Evolutionary conservation across 306 rosid genomes (phyloP), one percentile per base, ranked within the genome.

Genomic region (Crotalaria pallida): DNA sequence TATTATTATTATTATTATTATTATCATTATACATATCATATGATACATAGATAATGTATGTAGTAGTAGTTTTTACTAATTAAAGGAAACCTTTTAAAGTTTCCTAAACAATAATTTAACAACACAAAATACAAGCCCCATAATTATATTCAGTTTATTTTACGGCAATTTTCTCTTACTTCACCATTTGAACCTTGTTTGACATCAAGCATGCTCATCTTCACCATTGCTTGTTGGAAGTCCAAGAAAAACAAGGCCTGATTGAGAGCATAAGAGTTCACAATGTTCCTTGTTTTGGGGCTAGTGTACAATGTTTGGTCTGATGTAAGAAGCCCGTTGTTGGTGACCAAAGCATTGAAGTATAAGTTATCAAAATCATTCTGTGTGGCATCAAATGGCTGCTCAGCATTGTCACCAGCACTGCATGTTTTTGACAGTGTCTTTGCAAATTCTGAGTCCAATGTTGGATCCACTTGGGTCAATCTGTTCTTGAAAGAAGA

Each of bases 191-290:
- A 83, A 3, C 83, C 86, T 15, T 85, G 70, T 78, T 89, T 89
- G 18, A 87, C 88, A 60, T 86, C 88, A 1, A 92, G 92, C 38
- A 16, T 0, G 29, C 96, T 77, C 98, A 89, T 86, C 73, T 92
- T 92, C 44, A 87, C 76, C 87, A 89, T 82, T 2, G 98, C 92
- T 16, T 48, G 81, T 33, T 86, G 92, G 26, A 92, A 92, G 51
- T 88, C 86, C 1, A 86, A 47, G 93, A 88, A 88, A 77, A 92
- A 92, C 86, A 80, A 76, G 44, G 91, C 91, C 15, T 80, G 65
- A 77, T 88, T 88, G 61, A 79, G 27, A 1, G 92, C 98, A 49
- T 89, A 92, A 16, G 71, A 79, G 40, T 63, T 73, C 11, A 92
- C 98, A 12, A 80, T 17, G 72, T 69, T 64, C 45, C 76, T 80